Percentiles rank a stretch among this genome's conserved stretches.
phyloP scores from a whole-genome alignment of 1,284 basidiomycete species.

The Tetrapyrgos nigripes region DNA sequence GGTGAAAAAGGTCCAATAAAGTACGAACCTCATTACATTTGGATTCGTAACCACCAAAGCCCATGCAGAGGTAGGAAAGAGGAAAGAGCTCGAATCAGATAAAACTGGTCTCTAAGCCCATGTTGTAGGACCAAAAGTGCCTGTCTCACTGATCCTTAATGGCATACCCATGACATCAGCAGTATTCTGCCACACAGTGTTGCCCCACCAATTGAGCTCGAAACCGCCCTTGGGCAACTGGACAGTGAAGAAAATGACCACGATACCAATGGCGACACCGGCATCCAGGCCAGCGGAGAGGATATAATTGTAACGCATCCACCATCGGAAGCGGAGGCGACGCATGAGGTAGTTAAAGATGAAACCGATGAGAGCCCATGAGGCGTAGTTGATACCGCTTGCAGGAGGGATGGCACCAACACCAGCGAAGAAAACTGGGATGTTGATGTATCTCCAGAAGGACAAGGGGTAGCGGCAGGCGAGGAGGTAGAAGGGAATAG shows the following conservation, averaged over 20 bases:
- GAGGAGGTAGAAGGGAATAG: constrained; percentile 84
- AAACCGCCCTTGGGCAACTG: constrained; percentile 59
- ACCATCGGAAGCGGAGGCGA: constrained; percentile 83
- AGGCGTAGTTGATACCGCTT: constrained; percentile 80
- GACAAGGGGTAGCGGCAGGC: constrained; percentile 80
- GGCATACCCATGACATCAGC: constrained; percentile 67
- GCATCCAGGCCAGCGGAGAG: constrained; percentile 74
- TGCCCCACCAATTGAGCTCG: constrained; percentile 75
- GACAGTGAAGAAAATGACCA: constrained; percentile 72
- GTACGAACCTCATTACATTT: too few species aligned
- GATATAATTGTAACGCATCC: constrained; percentile 91
- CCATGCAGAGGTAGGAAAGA: constrained; percentile 2
- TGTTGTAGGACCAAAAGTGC: constrained; percentile 61
- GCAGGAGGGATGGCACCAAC: constrained; percentile 75
- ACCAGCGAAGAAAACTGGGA: constrained; percentile 78
- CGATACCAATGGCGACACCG: constrained; percentile 62
- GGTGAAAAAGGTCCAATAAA: too few species aligned
- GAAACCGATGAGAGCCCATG: constrained; percentile 75
- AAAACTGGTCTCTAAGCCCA: constrained; percentile 49
- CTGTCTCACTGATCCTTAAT: constrained; percentile 46
- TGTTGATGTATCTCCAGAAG: constrained; percentile 80
- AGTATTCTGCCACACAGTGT: constrained; percentile 66
- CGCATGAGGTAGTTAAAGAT: constrained; percentile 85
- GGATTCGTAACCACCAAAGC: constrained; percentile 11
- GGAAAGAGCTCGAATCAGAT: background rate